A percentile compares a stretch with the other conserved stretches of the same genome.
Conservation (phyloP, 2,329 filamentous ascomycete species). For the Talaromyces sp. region DNA sequence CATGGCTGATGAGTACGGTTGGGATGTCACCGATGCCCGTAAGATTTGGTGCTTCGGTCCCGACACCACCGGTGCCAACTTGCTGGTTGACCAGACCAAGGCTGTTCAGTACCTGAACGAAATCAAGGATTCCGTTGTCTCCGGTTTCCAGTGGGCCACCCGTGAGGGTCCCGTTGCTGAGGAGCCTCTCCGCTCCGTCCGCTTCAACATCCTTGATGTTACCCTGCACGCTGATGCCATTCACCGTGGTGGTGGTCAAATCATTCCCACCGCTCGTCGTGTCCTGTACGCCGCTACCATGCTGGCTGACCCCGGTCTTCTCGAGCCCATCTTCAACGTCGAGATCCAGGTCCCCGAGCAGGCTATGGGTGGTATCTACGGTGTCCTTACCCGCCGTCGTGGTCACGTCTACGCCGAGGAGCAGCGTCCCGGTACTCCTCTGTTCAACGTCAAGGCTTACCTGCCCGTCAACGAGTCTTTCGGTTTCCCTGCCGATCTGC, state of each 20-base stretch:
- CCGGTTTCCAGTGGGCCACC: conserved; percentile 99
- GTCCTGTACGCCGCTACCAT: conserved; percentile 92
- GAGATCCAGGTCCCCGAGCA: conserved; percentile 98
- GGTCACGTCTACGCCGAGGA: conserved; percentile 99
- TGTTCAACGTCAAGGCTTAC: conserved; percentile 99
- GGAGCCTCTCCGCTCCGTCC: conserved; percentile 95
- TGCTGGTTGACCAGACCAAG: conserved; percentile 99
- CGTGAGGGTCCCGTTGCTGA: conserved; percentile 97
- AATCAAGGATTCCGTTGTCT: conserved; percentile 99
- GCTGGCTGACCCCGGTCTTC: conserved; percentile 85
- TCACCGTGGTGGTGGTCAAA: conserved; percentile 98
- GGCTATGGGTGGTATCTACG: conserved; percentile 99
- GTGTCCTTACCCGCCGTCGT: conserved; percentile 95
- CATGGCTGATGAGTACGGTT: conserved; percentile 94
- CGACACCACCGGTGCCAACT: conserved; percentile 95
- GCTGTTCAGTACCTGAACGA: conserved; percentile 99
- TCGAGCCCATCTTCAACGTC: conserved; percentile 97
- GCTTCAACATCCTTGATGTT: conserved; percentile 99
- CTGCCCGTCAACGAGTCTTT: conserved; percentile 96
- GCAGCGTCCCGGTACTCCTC: conserved; percentile 96
- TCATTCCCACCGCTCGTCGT: conserved; percentile 97
- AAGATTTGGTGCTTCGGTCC: conserved; percentile 99
- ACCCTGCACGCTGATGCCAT: conserved; percentile 99
- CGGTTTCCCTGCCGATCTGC: conserved; percentile 98
- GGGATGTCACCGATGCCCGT: conserved; percentile 99